Conservation (phyloP, 768 basidiomycete genomes). For the Termitomyces titanicus region DNA sequence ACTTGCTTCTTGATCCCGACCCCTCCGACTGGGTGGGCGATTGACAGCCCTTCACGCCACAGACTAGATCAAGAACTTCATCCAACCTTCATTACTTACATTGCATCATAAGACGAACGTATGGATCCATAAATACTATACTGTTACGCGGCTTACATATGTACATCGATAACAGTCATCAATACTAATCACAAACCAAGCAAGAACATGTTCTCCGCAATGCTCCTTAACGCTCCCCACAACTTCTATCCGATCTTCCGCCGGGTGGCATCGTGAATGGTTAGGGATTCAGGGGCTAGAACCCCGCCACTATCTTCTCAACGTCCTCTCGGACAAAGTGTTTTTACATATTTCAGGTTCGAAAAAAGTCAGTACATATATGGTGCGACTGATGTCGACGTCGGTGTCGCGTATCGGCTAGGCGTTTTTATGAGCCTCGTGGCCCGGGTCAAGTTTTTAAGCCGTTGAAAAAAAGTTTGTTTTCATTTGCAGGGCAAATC, state of each 20-base stretch:
- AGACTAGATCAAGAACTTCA: constrained; percentile 1
- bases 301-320: neutral
- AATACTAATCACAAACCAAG: neutral
- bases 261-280: neutral
- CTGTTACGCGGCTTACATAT: neutral
- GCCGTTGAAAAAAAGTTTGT: neutral
- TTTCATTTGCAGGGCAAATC: neutral
- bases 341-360: constrained; percentile 2
- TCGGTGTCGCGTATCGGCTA: neutral
- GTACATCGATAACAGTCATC: neutral
- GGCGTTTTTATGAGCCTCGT: neutral
- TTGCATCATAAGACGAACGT: neutral
- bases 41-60: constrained; percentile 1
- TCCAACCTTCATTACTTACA: neutral
- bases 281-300: neutral
- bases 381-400: constrained; percentile 1
- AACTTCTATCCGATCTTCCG: neutral
- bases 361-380: neutral
- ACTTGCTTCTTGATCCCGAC: neutral
- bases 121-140: neutral
- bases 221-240: neutral
- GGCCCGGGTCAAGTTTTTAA: constrained; percentile 1
- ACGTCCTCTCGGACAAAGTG: neutral
- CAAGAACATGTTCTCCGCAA: neutral
- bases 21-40: neutral